Evolutionary conservation across 2,329 filamentous ascomycete genomes (phyloP).

Genomic region (Metarhizium robertsii): DNA sequence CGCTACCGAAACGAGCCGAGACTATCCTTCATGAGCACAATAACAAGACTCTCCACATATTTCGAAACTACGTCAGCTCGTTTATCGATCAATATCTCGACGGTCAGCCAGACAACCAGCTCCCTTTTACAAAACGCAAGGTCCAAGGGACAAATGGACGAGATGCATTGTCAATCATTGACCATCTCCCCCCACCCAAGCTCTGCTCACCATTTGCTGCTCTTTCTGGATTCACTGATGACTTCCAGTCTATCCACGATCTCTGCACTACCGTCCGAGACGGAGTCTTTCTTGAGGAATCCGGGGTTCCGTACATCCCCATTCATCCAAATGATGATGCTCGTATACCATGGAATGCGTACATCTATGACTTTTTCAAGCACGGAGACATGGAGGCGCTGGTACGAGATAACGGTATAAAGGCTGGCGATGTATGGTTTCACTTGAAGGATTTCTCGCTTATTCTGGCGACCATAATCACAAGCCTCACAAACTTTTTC

Average conservation of each 20-base stretch:
- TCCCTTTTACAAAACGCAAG: no score
- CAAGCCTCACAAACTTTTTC: slow-evolving; percentile 48
- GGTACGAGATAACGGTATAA: slow-evolving; percentile 56
- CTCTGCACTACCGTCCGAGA: slow-evolving; percentile 56
- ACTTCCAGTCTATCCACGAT: slow-evolving; percentile 55
- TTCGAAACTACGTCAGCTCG: no score
- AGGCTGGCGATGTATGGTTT: slow-evolving; percentile 62
- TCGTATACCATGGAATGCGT: slow-evolving; percentile 49
- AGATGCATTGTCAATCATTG: no score
- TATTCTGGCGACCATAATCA: slow-evolving; percentile 61
- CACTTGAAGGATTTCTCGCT: slow-evolving; percentile 50
- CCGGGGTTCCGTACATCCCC: slow-evolving; percentile 59
- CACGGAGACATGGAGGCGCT: slow-evolving; percentile 56
- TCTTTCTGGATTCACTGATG: slow-evolving; percentile 58
- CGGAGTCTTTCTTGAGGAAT: slow-evolving; percentile 66
- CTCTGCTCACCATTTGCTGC: slow-evolving; percentile 62
- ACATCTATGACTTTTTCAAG: slow-evolving; percentile 69
- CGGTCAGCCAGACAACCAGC: no score
- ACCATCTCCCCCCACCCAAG: slow-evolving; percentile 27
- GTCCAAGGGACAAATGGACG: no score
- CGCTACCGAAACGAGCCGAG: no score
- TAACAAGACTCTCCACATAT: no score
- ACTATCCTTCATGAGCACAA: no score
- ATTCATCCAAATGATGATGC: slow-evolving; percentile 46
- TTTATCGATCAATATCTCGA: no score